Evolutionary conservation across 2,329 filamentous ascomycete genomes (phyloP).

Genomic region (Aspergillus sp.): DNA sequence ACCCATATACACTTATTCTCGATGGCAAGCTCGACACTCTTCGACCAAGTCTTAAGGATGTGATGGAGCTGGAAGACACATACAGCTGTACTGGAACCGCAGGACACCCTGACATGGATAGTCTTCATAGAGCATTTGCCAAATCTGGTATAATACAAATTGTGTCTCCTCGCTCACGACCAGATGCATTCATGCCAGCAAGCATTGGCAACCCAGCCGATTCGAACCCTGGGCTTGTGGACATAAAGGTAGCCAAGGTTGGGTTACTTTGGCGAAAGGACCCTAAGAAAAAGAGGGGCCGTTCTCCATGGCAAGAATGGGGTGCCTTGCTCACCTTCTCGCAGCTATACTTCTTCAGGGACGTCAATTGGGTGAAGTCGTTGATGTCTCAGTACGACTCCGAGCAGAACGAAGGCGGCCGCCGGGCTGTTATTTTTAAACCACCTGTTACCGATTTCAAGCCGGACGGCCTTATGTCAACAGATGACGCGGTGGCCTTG

Average conservation of each 20-base stretch:
- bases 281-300: constrained; percentile 83
- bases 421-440: constrained; percentile 78
- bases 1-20: constrained; percentile 91
- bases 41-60: constrained; percentile 82
- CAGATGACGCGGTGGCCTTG: constrained; percentile 84
- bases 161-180: constrained; percentile 85
- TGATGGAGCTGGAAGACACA: constrained; percentile 85
- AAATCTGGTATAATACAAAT: constrained; percentile 91
- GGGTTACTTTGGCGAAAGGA: constrained; percentile 94
- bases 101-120: constrained; percentile 69
- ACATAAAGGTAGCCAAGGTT: constrained; percentile 96
- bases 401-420: constrained; percentile 72
- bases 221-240: constrained; percentile 86
- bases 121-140: constrained; percentile 83
- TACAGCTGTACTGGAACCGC: constrained; percentile 82
- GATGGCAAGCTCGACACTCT: constrained; percentile 81
- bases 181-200: constrained; percentile 91
- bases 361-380: constrained; percentile 85
- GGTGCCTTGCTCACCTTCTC: constrained; percentile 94
- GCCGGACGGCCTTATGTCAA: constrained; percentile 88
- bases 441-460: constrained; percentile 90
- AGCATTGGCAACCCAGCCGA: constrained; percentile 80
- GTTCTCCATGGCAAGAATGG: constrained; percentile 99
- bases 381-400: constrained; percentile 83
- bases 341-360: constrained; percentile 93